Evolutionary conservation across 768 basidiomycete species (phyloP), one percentile per base, ranked within the genome.

Genomic region (Fistulinella prunicolor): DNA sequence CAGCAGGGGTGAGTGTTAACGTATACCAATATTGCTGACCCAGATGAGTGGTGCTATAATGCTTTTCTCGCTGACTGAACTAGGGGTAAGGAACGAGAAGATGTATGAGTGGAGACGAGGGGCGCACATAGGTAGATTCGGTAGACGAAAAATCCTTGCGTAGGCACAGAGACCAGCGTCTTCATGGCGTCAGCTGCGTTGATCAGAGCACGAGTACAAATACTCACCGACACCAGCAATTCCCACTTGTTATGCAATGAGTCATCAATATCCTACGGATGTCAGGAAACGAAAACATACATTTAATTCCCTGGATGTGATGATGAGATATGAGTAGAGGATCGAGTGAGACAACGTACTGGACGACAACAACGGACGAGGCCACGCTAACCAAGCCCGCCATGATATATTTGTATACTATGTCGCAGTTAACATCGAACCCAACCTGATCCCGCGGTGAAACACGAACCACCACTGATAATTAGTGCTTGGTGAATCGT

Each of bases 41-140:
- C 47, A 48, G n/a, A 48, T 5, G 6, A 48, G 17, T n/a, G 47
- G 47, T n/a, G 35, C 47, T 17, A 48, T 35, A 23, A 43, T 9
- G 7, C 6, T 48, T 17, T 22, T 42, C 1, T 43, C 14, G 41
- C 41, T 48, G 35, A 48, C 47, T 48, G 35, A 19, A 29, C 35
- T 4, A 30, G 17, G 6, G 2, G 39, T 1, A 23, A 26, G 10
- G 39, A 21, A 36, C 20, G 17, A 29, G 10, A 28, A 21, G 10
- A 10, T n/a, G n/a, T n/a, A n/a, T 21, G 21, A 19, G 35, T 36
- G n/a, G 17, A 36, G 35, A 36, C 5, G 6, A 16, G 4, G 17
- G 13, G 23, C 47, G 28, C 9, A 49, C 47, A 49, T 38, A 39
- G 20, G 16, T 26, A 39, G 22, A 39, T 39, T 16, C 38, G 6